These are phyloP conservation scores for Fusarium sp. DNA, from an alignment of 2,329 filamentous ascomycete species.

Conservation along the genomic window DNA sequence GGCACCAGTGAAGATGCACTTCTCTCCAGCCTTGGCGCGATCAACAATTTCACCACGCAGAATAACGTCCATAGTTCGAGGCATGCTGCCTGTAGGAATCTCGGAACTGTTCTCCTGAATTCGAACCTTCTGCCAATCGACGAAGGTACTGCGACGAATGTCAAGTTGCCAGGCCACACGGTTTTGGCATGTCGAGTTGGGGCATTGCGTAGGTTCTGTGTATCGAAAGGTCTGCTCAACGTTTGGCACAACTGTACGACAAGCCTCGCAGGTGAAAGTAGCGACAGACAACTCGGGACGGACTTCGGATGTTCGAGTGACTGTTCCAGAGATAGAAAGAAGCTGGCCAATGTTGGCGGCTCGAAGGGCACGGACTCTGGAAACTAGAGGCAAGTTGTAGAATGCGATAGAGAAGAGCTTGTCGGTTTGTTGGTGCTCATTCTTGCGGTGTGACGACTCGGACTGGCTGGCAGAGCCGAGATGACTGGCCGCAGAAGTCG, in stretches of 20 bases:
- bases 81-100: slow-evolving; percentile 98
- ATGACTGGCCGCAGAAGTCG: slow-evolving; percentile 73
- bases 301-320: slow-evolving; percentile 96
- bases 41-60: slow-evolving; percentile 97
- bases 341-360: slow-evolving; percentile 92
- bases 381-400: slow-evolving; percentile 90
- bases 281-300: slow-evolving; percentile 91
- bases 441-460: slow-evolving; percentile 78
- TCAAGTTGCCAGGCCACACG: slow-evolving; percentile 95
- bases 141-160: slow-evolving; percentile 95
- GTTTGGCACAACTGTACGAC: slow-evolving; percentile 84
- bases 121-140: slow-evolving; percentile 99
- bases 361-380: slow-evolving; percentile 84
- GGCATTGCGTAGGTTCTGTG: slow-evolving; percentile 95
- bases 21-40: slow-evolving; percentile 95
- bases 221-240: slow-evolving; percentile 98
- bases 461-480: slow-evolving; percentile 70
- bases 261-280: slow-evolving; percentile 91
- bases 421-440: slow-evolving; percentile 95
- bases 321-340: slow-evolving; percentile 94
- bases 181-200: slow-evolving; percentile 87
- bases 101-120: slow-evolving; percentile 99
- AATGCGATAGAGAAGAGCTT: slow-evolving; percentile 94
- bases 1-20: slow-evolving; percentile 96
- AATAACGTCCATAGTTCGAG: slow-evolving; percentile 96